A percentile compares a stretch with the other conserved stretches of the same genome.
phyloP scores from a whole-genome alignment of 2,329 filamentous ascomycete species.

The Trichoderma sp. region DNA sequence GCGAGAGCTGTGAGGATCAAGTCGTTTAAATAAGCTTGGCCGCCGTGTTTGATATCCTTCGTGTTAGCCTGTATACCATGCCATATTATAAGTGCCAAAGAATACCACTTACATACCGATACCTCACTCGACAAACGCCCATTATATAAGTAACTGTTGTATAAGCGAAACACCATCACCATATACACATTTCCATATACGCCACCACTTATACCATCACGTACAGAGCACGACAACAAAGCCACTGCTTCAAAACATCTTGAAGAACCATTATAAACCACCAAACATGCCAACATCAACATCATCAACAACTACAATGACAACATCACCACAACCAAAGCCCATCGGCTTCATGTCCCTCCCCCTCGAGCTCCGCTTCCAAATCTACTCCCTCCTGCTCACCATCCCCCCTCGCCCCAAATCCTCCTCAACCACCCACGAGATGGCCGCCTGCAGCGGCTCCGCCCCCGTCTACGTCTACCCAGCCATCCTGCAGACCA shows the following conservation, averaged over 20 bases:
- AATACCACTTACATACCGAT: neutral
- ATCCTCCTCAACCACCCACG: slow-evolving; percentile 31
- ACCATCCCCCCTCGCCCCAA: slow-evolving; percentile 34
- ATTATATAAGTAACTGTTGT: neutral
- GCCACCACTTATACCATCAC: slow-evolving; percentile 1
- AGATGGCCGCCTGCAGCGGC: slow-evolving; percentile 26
- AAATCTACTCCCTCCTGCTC: slow-evolving; percentile 50
- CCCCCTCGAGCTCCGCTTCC: slow-evolving; percentile 49
- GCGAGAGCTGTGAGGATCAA: neutral
- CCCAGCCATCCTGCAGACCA: slow-evolving; percentile 44
- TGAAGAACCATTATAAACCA: neutral
- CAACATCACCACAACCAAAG: neutral
- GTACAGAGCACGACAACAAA: neutral
- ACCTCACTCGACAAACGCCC: neutral
- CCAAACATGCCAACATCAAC: neutral
- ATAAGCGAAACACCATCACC: neutral
- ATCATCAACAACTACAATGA: neutral
- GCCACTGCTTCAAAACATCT: neutral
- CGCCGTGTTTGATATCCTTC: neutral
- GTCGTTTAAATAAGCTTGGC: slow-evolving; percentile 14
- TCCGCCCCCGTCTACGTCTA: slow-evolving; percentile 31
- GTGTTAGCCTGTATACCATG: neutral
- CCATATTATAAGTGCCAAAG: neutral
- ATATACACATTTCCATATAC: neutral
- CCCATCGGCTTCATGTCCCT: slow-evolving; percentile 41